Percentiles rank a stretch among this genome's conserved stretches.
Evolutionary conservation across 2,329 filamentous ascomycete genomes (phyloP).

Genomic region (Colletotrichum sp.): DNA sequence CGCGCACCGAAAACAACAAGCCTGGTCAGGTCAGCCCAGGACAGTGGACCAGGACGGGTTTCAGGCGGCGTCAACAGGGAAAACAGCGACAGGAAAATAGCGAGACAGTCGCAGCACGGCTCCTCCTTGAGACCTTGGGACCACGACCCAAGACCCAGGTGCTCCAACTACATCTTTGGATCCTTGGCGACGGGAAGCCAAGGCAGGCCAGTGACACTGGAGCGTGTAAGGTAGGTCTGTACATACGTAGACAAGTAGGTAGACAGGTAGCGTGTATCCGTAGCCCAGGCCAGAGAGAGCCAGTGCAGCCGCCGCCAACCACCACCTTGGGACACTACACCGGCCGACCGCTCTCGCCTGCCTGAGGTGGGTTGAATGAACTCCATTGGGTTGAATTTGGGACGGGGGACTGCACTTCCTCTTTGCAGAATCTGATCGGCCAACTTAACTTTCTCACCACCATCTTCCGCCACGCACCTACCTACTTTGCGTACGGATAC

Average conservation of each 20-base stretch:
- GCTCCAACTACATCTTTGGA: slow-evolving; percentile 15
- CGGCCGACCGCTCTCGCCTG: not conserved
- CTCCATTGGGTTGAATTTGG: not conserved
- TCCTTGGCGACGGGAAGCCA: slow-evolving; percentile 13
- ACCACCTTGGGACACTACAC: slow-evolving; percentile 6
- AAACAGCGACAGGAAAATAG: not conserved
- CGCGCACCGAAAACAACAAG: not conserved
- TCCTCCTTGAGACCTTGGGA: slow-evolving; percentile 8
- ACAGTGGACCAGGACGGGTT: slow-evolving; percentile 14
- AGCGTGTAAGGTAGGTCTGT: not conserved
- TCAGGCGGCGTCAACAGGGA: slow-evolving; percentile 19
- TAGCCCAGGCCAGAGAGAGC: not conserved
- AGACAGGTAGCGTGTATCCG: not conserved
- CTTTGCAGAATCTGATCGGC: slow-evolving; percentile 13
- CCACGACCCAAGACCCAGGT: not conserved
- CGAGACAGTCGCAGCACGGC: not conserved
- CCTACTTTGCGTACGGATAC: not conserved
- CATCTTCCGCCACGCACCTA: not conserved
- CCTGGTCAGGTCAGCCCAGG: slow-evolving; percentile 14
- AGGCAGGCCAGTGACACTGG: not conserved
- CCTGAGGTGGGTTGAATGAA: not conserved
- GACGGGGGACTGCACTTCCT: not conserved
- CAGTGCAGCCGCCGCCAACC: slow-evolving; percentile 8
- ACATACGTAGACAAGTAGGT: not conserved
- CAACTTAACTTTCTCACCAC: slow-evolving; percentile 15